phyloP scores from a whole-genome alignment of 2,329 filamentous ascomycete species.

The Grosmannia huntii region DNA sequence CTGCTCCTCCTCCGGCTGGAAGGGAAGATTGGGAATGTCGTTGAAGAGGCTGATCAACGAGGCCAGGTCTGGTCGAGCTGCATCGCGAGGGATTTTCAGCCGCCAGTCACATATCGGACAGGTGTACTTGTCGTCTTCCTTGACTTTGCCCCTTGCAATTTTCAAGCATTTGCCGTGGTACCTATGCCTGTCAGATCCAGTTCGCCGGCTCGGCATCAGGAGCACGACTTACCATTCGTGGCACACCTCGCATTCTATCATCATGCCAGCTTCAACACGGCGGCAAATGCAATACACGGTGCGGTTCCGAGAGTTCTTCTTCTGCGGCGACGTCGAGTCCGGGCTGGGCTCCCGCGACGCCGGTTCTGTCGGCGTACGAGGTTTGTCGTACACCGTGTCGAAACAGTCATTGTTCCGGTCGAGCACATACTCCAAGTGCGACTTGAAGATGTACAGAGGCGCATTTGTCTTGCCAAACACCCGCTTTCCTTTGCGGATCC shows the following conservation, averaged over 20 bases:
- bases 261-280: constrained; percentile 88
- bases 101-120: constrained; percentile 97
- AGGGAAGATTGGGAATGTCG: constrained; percentile 68
- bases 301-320: constrained; percentile 47
- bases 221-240: constrained; percentile 73
- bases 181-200: constrained; percentile 30
- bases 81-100: constrained; percentile 91
- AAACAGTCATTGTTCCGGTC: constrained; percentile 87
- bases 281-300: constrained; percentile 98
- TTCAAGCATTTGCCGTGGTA: constrained; percentile 98
- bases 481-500: constrained; percentile 98
- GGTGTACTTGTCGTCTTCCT: constrained; percentile 96
- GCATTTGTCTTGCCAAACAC: constrained; percentile 97
- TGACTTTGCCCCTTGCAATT: constrained; percentile 93
- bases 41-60: constrained; percentile 75
- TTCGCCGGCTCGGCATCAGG: background rate
- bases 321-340: constrained; percentile 37
- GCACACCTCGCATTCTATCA: constrained; percentile 98
- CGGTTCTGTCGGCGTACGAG: constrained; percentile 80
- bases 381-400: constrained; percentile 71
- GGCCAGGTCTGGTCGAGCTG: constrained; percentile 86
- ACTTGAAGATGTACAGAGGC: constrained; percentile 86
- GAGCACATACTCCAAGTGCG: constrained; percentile 86
- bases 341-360: constrained; percentile 68
- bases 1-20: constrained; percentile 91